Evolutionary conservation across 2,329 filamentous ascomycete genomes (phyloP).

Genomic region (Fusarium sp.): DNA sequence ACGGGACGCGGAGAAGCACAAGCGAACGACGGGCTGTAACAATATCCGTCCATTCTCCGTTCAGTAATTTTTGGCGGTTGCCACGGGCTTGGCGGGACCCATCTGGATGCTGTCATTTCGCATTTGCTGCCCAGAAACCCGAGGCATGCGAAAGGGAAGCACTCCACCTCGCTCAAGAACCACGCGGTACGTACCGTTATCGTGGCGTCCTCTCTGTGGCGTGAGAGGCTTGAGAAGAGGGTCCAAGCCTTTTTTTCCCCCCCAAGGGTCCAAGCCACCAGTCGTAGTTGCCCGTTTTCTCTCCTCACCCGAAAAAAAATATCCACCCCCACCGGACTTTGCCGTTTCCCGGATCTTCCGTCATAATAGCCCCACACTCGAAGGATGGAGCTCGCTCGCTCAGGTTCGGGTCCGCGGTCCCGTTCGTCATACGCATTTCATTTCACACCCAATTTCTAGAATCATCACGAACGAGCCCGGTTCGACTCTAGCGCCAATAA

Average conservation of each 20-base stretch:
- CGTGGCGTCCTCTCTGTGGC: conserved; percentile 6
- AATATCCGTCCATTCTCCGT: not conserved
- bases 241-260: not conserved
- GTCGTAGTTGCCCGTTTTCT: conserved; percentile 2
- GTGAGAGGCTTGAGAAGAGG: not conserved
- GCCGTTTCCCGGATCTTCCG: conserved; percentile 19
- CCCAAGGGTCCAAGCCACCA: conserved; percentile 15
- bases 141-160: conserved; percentile 25
- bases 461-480: conserved; percentile 13
- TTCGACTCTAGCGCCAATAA: conserved; percentile 20
- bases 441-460: conserved; percentile 24
- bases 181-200: conserved; percentile 10
- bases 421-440: conserved; percentile 28
- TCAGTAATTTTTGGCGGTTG: conserved; percentile 28
- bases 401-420: not conserved
- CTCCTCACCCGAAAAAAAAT: not conserved
- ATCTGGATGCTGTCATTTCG: conserved; percentile 43
- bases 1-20: not conserved
- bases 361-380: conserved; percentile 9
- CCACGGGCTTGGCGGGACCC: conserved; percentile 37
- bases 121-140: conserved; percentile 28
- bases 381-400: not conserved
- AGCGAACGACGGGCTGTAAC: not conserved
- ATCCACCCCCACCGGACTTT: conserved; percentile 10
- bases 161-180: conserved; percentile 5